These are phyloP conservation scores for Xylaria sp. DNA, from an alignment of 2,329 filamentous ascomycete genomes.

Conservation along the genomic window DNA sequence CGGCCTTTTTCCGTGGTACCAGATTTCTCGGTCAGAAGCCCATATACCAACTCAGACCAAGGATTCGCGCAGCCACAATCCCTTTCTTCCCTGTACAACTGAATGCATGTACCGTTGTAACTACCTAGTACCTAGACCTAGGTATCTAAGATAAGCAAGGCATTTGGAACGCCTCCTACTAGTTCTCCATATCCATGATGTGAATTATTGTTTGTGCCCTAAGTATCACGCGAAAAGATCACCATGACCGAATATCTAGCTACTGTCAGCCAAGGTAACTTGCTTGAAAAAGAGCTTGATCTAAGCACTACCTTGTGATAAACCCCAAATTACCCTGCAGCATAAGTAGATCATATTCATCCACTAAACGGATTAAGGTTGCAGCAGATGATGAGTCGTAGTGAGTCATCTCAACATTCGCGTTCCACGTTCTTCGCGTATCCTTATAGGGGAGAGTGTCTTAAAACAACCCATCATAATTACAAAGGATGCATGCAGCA, in stretches of 20 bases:
- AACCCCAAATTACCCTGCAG: conserved; percentile 12
- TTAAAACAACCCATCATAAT: conserved; percentile 8
- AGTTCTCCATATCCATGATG: neutral
- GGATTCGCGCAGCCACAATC: neutral
- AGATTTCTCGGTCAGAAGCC: neutral
- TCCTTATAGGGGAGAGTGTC: conserved; percentile 13
- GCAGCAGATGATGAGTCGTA: conserved; percentile 19
- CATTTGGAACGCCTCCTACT: neutral
- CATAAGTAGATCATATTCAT: conserved; percentile 17
- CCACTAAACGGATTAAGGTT: conserved; percentile 15
- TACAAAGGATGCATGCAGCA: conserved; percentile 15
- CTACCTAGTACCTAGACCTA: neutral
- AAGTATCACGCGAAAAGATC: neutral
- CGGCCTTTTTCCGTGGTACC: neutral
- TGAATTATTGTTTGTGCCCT: neutral
- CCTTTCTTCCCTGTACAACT: conserved; percentile 9
- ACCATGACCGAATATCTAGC: neutral
- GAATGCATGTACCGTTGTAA: neutral
- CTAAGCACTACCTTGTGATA: conserved; percentile 6
- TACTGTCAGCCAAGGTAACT: neutral
- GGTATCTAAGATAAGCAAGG: neutral
- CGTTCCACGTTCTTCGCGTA: conserved; percentile 6
- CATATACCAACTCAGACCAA: neutral
- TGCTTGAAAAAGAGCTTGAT: conserved; percentile 3
- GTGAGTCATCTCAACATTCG: conserved; percentile 24